These are phyloP conservation scores for Vicia villosa DNA, from an alignment of 306 rosid species.

Conservation along the genomic window DNA sequence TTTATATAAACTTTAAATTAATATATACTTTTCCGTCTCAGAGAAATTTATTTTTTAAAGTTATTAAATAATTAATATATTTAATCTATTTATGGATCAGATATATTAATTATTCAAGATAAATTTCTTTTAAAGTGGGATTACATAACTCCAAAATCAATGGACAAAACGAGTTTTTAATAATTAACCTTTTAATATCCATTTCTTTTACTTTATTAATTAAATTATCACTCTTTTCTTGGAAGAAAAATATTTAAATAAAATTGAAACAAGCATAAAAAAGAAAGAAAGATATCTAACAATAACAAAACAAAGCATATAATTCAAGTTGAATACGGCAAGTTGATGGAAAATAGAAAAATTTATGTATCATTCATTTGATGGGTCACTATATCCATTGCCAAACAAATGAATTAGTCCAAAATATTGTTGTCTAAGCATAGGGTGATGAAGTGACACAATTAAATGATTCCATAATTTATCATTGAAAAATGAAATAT, in stretches of 20 bases:
- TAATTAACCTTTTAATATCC: too few relatives aligned
- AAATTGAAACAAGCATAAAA: conserved; percentile 34
- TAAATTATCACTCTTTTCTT: too few relatives aligned
- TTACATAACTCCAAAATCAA: too few relatives aligned
- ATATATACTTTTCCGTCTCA: too few relatives aligned
- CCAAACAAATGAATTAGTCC: conserved; percentile 32
- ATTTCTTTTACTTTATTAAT: too few relatives aligned
- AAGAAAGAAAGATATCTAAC: conserved; percentile 39
- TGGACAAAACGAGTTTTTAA: too few relatives aligned
- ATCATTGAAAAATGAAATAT: conserved; percentile 11
- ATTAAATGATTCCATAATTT: conserved; percentile 37
- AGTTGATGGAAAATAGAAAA: conserved; percentile 37
- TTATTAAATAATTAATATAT: too few relatives aligned
- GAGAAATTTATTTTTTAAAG: too few relatives aligned
- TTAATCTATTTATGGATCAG: too few relatives aligned
- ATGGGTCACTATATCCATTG: conserved; percentile 29
- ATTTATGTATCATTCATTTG: conserved; percentile 35
- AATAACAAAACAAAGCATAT: conserved; percentile 24
- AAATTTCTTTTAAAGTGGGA: too few relatives aligned
- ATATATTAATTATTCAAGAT: too few relatives aligned
- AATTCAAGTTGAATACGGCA: conserved; percentile 49
- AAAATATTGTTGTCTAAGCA: conserved; percentile 25
- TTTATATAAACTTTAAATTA: not conserved
- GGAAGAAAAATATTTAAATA: too few relatives aligned
- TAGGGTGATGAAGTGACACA: conserved; percentile 30